A percentile compares a stretch with the other conserved stretches of the same genome.
Conservation (phyloP, 208 protist genomes). For the Trichomonas tenax region DNA sequence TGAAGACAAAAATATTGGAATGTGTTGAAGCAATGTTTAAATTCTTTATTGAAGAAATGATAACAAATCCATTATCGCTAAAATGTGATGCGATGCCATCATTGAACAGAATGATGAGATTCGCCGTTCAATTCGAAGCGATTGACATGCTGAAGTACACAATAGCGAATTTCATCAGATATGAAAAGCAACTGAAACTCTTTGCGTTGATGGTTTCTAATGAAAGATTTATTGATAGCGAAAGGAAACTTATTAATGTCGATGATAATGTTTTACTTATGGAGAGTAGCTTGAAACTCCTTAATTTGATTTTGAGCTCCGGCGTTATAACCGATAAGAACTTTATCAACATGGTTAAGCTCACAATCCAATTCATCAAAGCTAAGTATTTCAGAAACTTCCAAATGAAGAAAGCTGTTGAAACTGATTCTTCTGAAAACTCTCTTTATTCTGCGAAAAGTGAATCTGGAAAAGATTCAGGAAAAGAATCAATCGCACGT, state of each 20-base stretch:
- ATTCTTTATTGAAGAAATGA: background rate
- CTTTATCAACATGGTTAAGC: background rate
- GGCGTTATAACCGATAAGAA: background rate
- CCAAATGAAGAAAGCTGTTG: background rate
- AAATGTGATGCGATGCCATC: background rate
- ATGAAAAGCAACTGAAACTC: background rate
- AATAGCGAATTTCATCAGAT: background rate
- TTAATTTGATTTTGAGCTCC: background rate
- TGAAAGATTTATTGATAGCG: background rate
- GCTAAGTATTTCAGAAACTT: background rate
- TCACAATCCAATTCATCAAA: background rate
- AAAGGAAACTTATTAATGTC: background rate
- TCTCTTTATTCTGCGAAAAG: background rate
- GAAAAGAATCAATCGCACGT: background rate
- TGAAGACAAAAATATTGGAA: background rate
- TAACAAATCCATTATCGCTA: background rate
- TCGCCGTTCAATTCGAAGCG: background rate
- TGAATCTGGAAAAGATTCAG: background rate
- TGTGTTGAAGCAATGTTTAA: background rate
- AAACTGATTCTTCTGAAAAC: background rate
- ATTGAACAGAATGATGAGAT: background rate
- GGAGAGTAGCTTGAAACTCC: background rate
- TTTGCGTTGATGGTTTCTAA: background rate
- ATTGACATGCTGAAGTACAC: background rate
- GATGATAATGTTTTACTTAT: background rate